phyloP scores from a whole-genome alignment of 805 yeast genomes.

The Zygosaccharomyces gambellarensis region DNA sequence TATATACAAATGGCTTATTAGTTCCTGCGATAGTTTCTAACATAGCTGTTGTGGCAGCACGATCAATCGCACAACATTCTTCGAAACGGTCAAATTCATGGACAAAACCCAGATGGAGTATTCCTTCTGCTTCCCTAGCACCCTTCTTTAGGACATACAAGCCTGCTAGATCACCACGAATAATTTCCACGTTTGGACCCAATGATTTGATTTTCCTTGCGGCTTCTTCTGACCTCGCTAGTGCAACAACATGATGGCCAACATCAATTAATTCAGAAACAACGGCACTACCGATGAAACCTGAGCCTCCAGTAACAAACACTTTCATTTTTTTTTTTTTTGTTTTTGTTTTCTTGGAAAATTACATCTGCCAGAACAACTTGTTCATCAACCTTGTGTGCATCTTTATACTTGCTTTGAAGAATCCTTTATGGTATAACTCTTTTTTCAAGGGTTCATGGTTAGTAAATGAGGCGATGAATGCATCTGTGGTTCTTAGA shows the following conservation, averaged over 20 bases:
- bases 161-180: constrained; percentile 32
- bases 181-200: constrained; percentile 25
- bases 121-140: constrained; percentile 35
- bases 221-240: constrained; percentile 34
- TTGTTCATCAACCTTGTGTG: too few species aligned
- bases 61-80: constrained; percentile 23
- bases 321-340: constrained; percentile 21
- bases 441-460: too few species aligned
- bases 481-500: too few species aligned
- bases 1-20: constrained; percentile 27
- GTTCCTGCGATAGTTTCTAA: constrained; percentile 31
- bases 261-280: constrained; percentile 19
- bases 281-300: constrained; percentile 32
- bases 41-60: constrained; percentile 30
- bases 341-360: too few species aligned
- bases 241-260: constrained; percentile 31
- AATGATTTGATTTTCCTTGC: constrained; percentile 23
- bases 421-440: too few species aligned
- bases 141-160: constrained; percentile 29
- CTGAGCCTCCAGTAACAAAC: constrained; percentile 38
- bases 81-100: constrained; percentile 30
- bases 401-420: too few species aligned
- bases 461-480: too few species aligned
- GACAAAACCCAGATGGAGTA: constrained; percentile 37
- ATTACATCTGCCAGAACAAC: too few species aligned